Percentiles rank a stretch among this genome's conserved stretches.
These are phyloP conservation scores for Neocatenulostroma microsporum DNA, from an alignment of 2,329 filamentous ascomycete genomes.

Conservation along the genomic window DNA sequence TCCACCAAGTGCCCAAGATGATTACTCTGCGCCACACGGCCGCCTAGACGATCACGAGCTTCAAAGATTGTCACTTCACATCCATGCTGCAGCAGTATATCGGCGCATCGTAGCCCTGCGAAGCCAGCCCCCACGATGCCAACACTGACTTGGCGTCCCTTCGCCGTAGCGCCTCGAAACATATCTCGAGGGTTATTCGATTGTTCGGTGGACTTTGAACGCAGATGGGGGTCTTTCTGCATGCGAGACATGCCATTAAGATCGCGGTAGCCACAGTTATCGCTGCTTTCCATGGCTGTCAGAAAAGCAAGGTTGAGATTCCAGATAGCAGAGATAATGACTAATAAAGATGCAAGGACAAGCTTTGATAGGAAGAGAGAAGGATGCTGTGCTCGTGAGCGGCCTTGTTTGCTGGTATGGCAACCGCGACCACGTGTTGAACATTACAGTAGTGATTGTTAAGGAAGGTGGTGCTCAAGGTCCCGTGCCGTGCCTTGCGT, in stretches of 20 bases:
- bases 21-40: slow-evolving; percentile 45
- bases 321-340: too few relatives aligned
- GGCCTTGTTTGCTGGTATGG: too few relatives aligned
- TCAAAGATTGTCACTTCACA: slow-evolving; percentile 63
- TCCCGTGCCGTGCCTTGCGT: too few relatives aligned
- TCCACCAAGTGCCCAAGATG: slow-evolving; percentile 45
- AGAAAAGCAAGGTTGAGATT: neutral
- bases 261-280: slow-evolving; percentile 4
- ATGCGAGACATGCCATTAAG: slow-evolving; percentile 11
- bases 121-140: slow-evolving; percentile 65
- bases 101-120: slow-evolving; percentile 62
- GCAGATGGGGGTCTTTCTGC: slow-evolving; percentile 4
- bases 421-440: too few relatives aligned
- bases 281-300: slow-evolving; percentile 3
- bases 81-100: slow-evolving; percentile 56
- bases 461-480: too few relatives aligned
- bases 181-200: slow-evolving; percentile 3
- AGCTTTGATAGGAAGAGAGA: too few relatives aligned
- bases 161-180: slow-evolving; percentile 5
- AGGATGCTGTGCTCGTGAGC: too few relatives aligned
- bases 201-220: neutral
- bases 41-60: slow-evolving; percentile 59
- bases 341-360: too few relatives aligned
- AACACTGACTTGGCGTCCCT: slow-evolving; percentile 30
- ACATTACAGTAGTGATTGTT: too few relatives aligned